These are phyloP conservation scores for Pseudotsuga menziesii DNA, from an alignment of 75 land plant genomes.

Conservation along the genomic window DNA sequence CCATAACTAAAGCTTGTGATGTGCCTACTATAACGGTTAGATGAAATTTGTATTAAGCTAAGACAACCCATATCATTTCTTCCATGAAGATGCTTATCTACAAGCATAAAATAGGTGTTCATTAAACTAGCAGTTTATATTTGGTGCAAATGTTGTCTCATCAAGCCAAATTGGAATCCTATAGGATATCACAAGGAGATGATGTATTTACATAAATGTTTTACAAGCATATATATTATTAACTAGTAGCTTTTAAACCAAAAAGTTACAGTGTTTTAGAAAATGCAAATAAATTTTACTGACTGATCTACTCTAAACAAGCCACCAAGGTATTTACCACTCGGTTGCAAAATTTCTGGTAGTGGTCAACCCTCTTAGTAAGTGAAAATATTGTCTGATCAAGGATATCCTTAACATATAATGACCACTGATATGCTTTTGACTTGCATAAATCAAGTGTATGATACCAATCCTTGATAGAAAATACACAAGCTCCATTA, in stretches of 20 bases:
- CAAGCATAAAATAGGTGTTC: conserved; percentile 6
- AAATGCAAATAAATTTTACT: conserved; percentile 63
- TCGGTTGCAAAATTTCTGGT: conserved; percentile 85
- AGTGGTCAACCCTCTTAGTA: conserved; percentile 79
- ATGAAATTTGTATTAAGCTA: too few species aligned
- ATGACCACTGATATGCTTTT: conserved; percentile 70
- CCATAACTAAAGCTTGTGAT: too few species aligned
- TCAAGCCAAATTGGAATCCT: neutral
- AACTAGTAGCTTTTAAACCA: neutral
- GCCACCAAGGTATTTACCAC: conserved; percentile 89
- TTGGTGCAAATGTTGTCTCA: neutral
- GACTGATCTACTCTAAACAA: conserved; percentile 85
- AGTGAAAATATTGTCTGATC: conserved; percentile 89
- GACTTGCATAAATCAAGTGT: conserved; percentile 39
- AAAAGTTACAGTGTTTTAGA: neutral
- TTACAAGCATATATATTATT: neutral
- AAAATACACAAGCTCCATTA: neutral
- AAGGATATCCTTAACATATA: conserved; percentile 83
- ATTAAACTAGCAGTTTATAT: neutral
- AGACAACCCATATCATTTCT: conserved; percentile 95
- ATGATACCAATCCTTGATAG: conserved; percentile 75
- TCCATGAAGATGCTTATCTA: conserved; percentile 95
- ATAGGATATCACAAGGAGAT: neutral
- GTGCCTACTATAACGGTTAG: too few species aligned
- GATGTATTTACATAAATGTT: neutral